These are phyloP conservation scores for Anthracocystis walkeri DNA, from an alignment of 1,284 basidiomycete species.

Conservation along the genomic window DNA sequence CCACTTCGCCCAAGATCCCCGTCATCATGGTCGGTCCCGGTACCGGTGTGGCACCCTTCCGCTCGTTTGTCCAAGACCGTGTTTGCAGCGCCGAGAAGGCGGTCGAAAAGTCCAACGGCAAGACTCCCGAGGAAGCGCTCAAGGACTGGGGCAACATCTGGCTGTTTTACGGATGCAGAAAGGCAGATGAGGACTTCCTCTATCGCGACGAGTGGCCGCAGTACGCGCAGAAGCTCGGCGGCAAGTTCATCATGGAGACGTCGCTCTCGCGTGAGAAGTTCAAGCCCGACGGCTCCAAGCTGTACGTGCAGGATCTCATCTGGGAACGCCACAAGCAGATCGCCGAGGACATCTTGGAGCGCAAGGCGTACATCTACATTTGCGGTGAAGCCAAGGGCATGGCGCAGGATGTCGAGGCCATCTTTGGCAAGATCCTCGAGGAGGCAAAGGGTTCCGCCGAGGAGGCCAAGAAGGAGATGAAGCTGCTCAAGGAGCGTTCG, in stretches of 20 bases:
- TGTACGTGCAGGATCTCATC: constrained; percentile 89
- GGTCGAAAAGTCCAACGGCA: constrained; percentile 82
- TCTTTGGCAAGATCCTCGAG: constrained; percentile 85
- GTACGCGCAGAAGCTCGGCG: constrained; percentile 86
- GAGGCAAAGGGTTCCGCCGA: constrained; percentile 89
- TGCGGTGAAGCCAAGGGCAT: constrained; percentile 98
- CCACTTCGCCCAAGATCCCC: constrained; percentile 96
- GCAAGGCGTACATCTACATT: constrained; percentile 80
- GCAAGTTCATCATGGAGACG: constrained; percentile 87
- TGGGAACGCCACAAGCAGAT: constrained; percentile 73
- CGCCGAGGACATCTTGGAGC: constrained; percentile 87
- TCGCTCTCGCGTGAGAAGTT: constrained; percentile 85
- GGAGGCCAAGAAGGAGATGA: constrained; percentile 69
- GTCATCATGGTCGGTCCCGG: constrained; percentile 99
- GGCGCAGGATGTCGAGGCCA: constrained; percentile 92
- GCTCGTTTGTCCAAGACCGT: constrained; percentile 96
- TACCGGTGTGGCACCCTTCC: constrained; percentile 97
- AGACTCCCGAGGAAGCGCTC: constrained; percentile 88
- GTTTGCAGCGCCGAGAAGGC: constrained; percentile 93
- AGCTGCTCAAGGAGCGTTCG: constrained; percentile 57
- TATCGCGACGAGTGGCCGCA: constrained; percentile 95
- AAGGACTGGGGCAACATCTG: constrained; percentile 94
- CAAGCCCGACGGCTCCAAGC: constrained; percentile 88
- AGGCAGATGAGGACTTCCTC: constrained; percentile 86
- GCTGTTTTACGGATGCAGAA: constrained; percentile 95